These are phyloP conservation scores for Colletotrichum sp. DNA, from an alignment of 2,329 filamentous ascomycete genomes.

Conservation along the genomic window DNA sequence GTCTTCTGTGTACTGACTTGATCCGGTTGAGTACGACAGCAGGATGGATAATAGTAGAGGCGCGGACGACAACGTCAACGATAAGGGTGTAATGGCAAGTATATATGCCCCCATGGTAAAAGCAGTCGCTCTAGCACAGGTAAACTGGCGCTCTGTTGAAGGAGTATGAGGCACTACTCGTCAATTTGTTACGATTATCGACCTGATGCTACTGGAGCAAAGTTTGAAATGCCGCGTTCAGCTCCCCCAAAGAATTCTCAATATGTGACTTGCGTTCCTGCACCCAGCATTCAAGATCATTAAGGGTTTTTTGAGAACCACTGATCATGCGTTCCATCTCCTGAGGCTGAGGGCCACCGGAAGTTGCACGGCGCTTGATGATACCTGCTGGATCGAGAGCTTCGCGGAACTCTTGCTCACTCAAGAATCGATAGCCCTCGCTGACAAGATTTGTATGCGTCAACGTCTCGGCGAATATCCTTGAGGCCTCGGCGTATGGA, in stretches of 20 bases:
- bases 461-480: neutral
- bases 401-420: neutral
- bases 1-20: fast-evolving
- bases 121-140: neutral
- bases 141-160: fast-evolving
- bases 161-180: neutral
- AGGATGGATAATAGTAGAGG: neutral
- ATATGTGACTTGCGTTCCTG: neutral
- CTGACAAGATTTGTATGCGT: neutral
- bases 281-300: neutral
- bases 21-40: neutral
- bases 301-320: neutral
- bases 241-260: neutral
- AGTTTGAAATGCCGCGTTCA: neutral
- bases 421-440: neutral
- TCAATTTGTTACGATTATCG: fast-evolving
- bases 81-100: neutral
- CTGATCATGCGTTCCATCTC: conserved; percentile 14
- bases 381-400: conserved; percentile 4
- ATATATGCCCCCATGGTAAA: neutral
- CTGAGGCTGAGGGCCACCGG: neutral
- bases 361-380: conserved; percentile 1
- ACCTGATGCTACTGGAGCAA: neutral
- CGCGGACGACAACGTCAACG: neutral
- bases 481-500: neutral